Evolutionary conservation across 305 asterid species (phyloP).

Genomic region (Ilex paraguariensis): DNA sequence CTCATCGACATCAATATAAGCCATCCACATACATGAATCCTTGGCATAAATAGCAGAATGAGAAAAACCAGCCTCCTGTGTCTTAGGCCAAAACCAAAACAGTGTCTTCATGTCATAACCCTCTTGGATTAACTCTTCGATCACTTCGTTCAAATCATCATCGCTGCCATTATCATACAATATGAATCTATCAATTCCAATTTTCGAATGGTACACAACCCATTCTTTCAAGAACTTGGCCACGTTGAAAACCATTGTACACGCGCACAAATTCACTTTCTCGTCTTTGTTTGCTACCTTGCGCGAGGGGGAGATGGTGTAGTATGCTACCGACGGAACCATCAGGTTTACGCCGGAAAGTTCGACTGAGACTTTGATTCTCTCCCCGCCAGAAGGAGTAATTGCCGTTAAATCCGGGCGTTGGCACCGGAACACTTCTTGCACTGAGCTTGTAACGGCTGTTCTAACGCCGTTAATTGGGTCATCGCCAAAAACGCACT

Average conservation of each 20-base stretch:
- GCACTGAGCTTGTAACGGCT: no score
- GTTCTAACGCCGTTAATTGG: constrained; percentile 17
- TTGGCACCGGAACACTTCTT: no score
- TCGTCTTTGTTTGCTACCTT: constrained; percentile 18
- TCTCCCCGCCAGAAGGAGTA: constrained; percentile 55
- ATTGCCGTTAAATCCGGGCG: constrained; percentile 44
- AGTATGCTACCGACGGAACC: constrained; percentile 76
- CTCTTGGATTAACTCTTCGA: constrained; percentile 28
- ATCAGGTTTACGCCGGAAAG: constrained; percentile 25
- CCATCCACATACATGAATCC: constrained; percentile 67
- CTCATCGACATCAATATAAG: constrained; percentile 76
- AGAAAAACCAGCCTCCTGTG: constrained; percentile 86
- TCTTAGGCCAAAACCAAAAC: constrained; percentile 84
- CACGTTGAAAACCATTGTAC: constrained; percentile 77
- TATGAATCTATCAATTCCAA: constrained; percentile 67
- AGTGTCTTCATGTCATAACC: constrained; percentile 50
- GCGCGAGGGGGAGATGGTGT: constrained; percentile 31
- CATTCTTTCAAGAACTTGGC: constrained; percentile 64
- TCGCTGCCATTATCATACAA: constrained; percentile 83
- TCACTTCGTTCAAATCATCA: constrained; percentile 36
- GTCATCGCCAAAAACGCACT: constrained; percentile 48
- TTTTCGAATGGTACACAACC: constrained; percentile 64
- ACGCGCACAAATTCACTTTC: constrained; percentile 59
- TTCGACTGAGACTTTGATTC: constrained; percentile 45
- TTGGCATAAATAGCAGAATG: constrained; percentile 53